Percentiles rank a stretch among this genome's conserved stretches.
Conservation (phyloP, 225 moss, liverwort and hornwort genomes). For the Lunularia cruciata region DNA sequence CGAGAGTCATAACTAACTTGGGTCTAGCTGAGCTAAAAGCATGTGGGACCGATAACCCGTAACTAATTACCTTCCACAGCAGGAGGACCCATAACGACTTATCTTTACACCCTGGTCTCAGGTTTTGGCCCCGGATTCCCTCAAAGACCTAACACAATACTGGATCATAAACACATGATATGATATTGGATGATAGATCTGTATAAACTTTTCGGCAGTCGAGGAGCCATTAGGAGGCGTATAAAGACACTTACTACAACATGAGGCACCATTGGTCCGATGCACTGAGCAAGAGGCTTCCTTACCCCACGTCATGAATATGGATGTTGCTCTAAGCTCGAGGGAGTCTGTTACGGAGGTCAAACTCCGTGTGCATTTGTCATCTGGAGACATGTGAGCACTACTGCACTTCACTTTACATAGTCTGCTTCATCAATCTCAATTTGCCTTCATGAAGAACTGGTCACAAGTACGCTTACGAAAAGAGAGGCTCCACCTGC, state of each 20-base stretch:
- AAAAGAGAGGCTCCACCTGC: constrained; percentile 5
- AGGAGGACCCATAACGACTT: constrained; percentile 19
- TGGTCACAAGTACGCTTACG: background rate
- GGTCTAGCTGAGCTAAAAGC: constrained; percentile 7
- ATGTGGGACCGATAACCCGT: background rate
- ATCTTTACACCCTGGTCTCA: constrained; percentile 13
- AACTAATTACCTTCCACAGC: constrained; percentile 11
- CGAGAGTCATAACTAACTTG: constrained; percentile 15
- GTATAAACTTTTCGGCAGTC: background rate
- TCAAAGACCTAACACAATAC: background rate
- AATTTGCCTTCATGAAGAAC: background rate
- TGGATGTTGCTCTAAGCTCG: background rate
- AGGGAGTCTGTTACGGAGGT: background rate
- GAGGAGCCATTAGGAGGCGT: background rate
- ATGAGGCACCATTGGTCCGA: background rate
- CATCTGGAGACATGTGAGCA: background rate
- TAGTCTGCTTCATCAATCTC: background rate
- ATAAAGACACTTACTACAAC: background rate
- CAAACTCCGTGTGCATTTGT: background rate
- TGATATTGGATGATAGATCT: too few species aligned
- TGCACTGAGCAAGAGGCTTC: background rate
- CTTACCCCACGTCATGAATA: background rate
- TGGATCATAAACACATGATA: too few species aligned
- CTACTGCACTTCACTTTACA: background rate
- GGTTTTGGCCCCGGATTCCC: background rate